Base-by-base conservation (phyloP, 805 yeast genomes). In the Candida dajiaensis region DNA sequence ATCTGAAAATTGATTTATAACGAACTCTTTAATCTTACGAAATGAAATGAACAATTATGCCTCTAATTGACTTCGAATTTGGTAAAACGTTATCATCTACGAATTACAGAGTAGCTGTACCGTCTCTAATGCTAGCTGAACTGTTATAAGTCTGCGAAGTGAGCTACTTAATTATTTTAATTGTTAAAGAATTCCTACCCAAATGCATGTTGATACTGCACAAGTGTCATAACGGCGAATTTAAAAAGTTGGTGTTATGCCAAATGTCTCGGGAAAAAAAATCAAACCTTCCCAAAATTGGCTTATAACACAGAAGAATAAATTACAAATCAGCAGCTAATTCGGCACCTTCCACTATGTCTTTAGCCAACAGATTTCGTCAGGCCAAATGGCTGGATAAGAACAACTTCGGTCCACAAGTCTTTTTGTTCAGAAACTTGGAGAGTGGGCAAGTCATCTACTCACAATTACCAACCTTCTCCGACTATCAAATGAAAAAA, bases 361-460 rank as follows among this genome's bases (percentile, higher is more conserved):
- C 36, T 18, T 33, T 33, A 33, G 52, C 62, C 25, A 56, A 52
- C 28, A 67, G 72, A 50, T 77, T 76, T 61, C 77, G 85, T 60
- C 70, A 75, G 21, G 76, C 83, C 12, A 56, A 66, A 44, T 81
- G 88, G 87, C 67, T 83, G 40, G 65, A 70, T 43, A 62, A 66
- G 47, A 77, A 84, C 53, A 77, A 79, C 10, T 78, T 79, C 64
- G 95, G 88, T 3, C 96, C 97, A 10, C 90, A 85, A 59, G 85
- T 90, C 12, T 87, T 76, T 61, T 67, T 89, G 38, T 92, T 86
- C 72, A 79, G 94, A 62, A 89, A 90, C 70, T 66, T 88, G 42
- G 94, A 88, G 68, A 75, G 85, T 37, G 97, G 97, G 6, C 97
- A 90, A 70, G 95, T 89, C 18, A 66, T 88, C 11, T 90, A 89